Evolutionary conservation across 73 alveolate genomes (phyloP).

Genomic region (Symbiodinium pilosum): DNA sequence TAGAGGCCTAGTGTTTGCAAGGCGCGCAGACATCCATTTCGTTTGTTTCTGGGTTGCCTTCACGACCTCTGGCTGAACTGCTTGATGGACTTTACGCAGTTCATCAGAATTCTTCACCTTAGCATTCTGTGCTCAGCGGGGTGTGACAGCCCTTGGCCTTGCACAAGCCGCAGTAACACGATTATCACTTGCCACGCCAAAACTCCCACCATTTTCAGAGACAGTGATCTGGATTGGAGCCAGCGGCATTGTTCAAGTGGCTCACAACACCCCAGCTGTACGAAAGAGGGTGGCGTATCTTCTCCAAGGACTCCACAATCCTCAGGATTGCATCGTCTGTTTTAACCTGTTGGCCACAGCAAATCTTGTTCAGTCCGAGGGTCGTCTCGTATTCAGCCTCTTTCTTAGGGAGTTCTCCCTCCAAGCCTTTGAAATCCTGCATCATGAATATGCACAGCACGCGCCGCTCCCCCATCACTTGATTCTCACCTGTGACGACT

Average conservation of each 20-base stretch:
- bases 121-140: too few relatives aligned
- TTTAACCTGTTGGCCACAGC: too few relatives aligned
- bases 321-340: neutral
- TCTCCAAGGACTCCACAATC: neutral
- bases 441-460: too few relatives aligned
- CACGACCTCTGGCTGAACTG: neutral
- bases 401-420: neutral
- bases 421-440: neutral
- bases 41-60: too few relatives aligned
- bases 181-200: too few relatives aligned
- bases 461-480: too few relatives aligned
- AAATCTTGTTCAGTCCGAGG: too few relatives aligned
- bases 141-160: too few relatives aligned
- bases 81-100: neutral
- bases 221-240: neutral
- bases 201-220: too few relatives aligned
- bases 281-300: neutral
- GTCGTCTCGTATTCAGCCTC: neutral
- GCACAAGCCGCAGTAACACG: too few relatives aligned
- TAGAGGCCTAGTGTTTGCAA: neutral
- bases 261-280: conserved; percentile 13
- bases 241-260: neutral
- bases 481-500: too few relatives aligned
- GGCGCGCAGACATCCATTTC: too few relatives aligned
- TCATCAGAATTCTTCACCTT: neutral